Conservation (phyloP, 257 asterid species). For the Solanum neorickii region DNA sequence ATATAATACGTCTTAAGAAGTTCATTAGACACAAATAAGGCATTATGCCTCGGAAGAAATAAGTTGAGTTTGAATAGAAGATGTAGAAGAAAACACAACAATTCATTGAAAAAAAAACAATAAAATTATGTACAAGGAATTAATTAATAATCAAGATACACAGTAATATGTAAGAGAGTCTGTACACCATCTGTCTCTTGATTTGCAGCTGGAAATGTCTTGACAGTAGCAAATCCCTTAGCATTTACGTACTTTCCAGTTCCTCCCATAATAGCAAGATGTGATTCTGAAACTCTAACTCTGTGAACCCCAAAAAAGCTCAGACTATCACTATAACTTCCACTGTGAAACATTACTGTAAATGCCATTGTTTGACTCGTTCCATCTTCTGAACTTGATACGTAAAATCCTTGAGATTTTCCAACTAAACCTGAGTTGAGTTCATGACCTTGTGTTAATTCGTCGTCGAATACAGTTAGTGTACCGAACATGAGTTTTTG, state of each 20-base stretch:
- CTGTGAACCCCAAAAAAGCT: constrained; percentile 68
- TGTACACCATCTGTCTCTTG: constrained; percentile 80
- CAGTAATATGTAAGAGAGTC: constrained; percentile 50
- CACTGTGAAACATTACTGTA: constrained; percentile 58
- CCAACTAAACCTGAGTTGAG: constrained; percentile 65
- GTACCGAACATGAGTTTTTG: constrained; percentile 92
- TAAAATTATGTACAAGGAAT: not conserved
- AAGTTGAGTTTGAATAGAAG: not conserved
- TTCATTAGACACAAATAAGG: not conserved
- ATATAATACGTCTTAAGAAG: not conserved
- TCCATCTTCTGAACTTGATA: constrained; percentile 70
- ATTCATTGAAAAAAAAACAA: not conserved
- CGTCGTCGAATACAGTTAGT: constrained; percentile 71
- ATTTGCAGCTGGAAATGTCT: constrained; percentile 35
- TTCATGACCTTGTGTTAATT: constrained; percentile 64
- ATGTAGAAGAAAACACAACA: not conserved
- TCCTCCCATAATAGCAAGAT: constrained; percentile 82
- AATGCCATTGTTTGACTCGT: constrained; percentile 77
- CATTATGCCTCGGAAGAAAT: not conserved
- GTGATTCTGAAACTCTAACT: constrained; percentile 61
- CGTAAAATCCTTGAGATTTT: constrained; percentile 78
- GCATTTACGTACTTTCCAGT: constrained; percentile 79
- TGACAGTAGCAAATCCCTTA: constrained; percentile 57
- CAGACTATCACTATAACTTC: constrained; percentile 59
- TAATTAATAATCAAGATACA: constrained; percentile 46